These are phyloP conservation scores for Acacia pycnantha DNA, from an alignment of 331 rosid genomes.

Conservation along the genomic window DNA sequence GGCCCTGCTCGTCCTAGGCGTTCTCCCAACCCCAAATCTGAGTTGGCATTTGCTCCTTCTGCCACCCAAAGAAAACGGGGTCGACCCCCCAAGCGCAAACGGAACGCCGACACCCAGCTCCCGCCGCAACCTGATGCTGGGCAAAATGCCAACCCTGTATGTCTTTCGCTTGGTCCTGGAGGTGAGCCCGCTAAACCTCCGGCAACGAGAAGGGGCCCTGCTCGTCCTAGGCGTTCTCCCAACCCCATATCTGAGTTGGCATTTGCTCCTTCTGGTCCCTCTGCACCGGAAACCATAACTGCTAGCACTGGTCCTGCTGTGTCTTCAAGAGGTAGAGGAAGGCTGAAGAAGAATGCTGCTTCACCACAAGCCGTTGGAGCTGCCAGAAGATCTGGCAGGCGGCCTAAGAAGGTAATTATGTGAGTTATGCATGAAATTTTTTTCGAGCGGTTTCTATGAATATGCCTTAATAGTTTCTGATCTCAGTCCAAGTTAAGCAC, in stretches of 20 bases:
- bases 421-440: neutral
- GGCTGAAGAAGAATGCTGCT: constrained; percentile 49
- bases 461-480: neutral
- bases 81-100: constrained; percentile 42
- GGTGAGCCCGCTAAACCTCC: too few relatives aligned
- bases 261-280: constrained; percentile 22
- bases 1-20: constrained; percentile 42
- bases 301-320: neutral
- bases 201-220: constrained; percentile 32
- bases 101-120: neutral
- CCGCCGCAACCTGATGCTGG: neutral
- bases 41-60: constrained; percentile 24
- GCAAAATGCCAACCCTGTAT: constrained; percentile 19
- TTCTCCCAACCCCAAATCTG: constrained; percentile 49
- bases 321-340: constrained; percentile 53
- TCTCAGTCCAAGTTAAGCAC: too few relatives aligned
- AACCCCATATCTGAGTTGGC: constrained; percentile 52
- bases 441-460: neutral
- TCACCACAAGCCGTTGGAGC: neutral
- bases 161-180: too few relatives aligned
- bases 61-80: constrained; percentile 37
- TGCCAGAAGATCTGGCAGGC: constrained; percentile 52
- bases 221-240: constrained; percentile 28
- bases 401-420: constrained; percentile 62
- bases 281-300: neutral